These are phyloP conservation scores for Sphaceloma murrayae DNA, from an alignment of 2,329 filamentous ascomycete genomes.

Conservation along the genomic window DNA sequence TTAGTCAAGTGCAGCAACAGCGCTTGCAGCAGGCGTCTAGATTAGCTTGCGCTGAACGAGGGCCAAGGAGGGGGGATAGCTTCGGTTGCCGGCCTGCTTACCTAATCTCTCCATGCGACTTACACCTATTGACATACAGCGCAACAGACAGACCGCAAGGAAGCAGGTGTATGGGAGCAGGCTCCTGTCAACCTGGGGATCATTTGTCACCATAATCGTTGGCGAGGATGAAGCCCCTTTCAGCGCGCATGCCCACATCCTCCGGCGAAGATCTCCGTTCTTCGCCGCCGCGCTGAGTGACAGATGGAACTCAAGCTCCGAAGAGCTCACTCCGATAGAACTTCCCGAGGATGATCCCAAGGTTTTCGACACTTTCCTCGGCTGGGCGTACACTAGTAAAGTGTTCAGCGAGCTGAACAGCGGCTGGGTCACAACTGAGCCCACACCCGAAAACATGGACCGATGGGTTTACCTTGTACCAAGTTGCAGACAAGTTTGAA, in stretches of 20 bases:
- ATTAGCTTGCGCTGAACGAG: too few relatives aligned
- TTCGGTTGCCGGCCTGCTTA: too few relatives aligned
- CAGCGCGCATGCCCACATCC: constrained; percentile 5
- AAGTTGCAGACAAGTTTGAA: constrained; percentile 3
- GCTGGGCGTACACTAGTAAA: constrained; percentile 5
- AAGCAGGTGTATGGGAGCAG: too few relatives aligned
- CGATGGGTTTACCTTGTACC: not conserved
- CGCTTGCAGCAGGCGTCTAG: too few relatives aligned
- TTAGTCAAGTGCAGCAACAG: too few relatives aligned
- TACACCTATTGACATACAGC: too few relatives aligned
- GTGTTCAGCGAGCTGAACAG: not conserved
- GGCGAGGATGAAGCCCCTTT: not conserved
- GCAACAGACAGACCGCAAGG: too few relatives aligned
- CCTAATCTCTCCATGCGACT: too few relatives aligned
- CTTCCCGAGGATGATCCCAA: constrained; percentile 12
- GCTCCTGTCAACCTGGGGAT: too few relatives aligned
- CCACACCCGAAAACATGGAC: not conserved
- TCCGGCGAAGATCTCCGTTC: not conserved
- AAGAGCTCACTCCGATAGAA: not conserved
- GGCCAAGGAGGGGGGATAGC: too few relatives aligned
- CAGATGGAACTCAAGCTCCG: constrained; percentile 6
- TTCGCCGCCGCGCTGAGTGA: constrained; percentile 2
- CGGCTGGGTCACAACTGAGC: not conserved
- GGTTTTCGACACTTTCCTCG: constrained; percentile 11
- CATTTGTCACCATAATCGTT: constrained; percentile 1